phyloP scores from a whole-genome alignment of 2,329 filamentous ascomycete species.

The Fusarium pseudograminearum region DNA sequence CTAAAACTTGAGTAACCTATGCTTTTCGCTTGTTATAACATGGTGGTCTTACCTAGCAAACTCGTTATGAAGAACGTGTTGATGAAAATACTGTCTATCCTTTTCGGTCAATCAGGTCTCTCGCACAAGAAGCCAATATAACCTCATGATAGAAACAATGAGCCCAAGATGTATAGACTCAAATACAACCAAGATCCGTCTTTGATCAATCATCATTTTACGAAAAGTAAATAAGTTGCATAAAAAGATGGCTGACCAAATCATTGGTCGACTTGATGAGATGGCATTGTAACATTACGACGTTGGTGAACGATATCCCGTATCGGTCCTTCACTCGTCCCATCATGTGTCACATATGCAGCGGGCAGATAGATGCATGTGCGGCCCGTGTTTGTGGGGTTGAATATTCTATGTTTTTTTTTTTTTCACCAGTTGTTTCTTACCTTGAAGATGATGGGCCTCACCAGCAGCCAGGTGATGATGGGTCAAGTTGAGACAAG shows the following conservation, averaged over 20 bases:
- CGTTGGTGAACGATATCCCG: neutral
- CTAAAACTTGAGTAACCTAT: neutral
- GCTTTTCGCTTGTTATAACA: neutral
- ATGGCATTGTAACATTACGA: neutral
- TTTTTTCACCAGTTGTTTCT: neutral
- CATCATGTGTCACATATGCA: neutral
- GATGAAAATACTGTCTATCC: neutral
- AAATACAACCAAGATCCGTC: neutral
- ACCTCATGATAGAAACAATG: neutral
- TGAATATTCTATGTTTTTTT: neutral
- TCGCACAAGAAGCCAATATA: neutral
- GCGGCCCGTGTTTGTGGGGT: neutral
- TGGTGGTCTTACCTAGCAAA: neutral
- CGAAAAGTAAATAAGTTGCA: neutral
- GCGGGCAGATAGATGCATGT: conserved; percentile 19
- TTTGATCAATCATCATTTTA: neutral
- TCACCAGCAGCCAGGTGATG: neutral
- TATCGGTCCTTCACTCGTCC: neutral
- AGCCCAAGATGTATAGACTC: neutral
- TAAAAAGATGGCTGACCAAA: neutral
- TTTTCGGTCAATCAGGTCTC: neutral
- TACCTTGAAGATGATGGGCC: neutral
- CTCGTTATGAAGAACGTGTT: neutral
- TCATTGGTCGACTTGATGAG: neutral
- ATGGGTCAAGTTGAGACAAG: neutral